Conservation (phyloP, 768 basidiomycete genomes). For the Kwoniella heveanensis region DNA sequence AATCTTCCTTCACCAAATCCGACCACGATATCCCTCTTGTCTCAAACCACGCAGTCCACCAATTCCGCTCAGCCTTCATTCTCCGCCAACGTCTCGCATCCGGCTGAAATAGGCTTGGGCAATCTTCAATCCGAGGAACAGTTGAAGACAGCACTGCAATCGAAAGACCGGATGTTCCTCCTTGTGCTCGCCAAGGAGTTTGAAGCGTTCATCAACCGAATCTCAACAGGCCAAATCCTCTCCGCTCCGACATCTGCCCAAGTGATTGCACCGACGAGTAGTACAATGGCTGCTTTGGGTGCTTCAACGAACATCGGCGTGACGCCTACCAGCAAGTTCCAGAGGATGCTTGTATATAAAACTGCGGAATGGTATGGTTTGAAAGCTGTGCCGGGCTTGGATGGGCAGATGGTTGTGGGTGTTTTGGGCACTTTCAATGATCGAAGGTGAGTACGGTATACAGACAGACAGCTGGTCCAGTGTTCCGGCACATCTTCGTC, state of each 20-base stretch:
- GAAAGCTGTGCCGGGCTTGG: slow-evolving; percentile 39
- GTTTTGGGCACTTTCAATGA: slow-evolving; percentile 30
- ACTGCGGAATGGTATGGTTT: slow-evolving; percentile 52
- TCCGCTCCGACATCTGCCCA: neutral
- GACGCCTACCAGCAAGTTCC: slow-evolving; percentile 40
- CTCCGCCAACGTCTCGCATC: slow-evolving; percentile 10
- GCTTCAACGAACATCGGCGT: slow-evolving; percentile 17
- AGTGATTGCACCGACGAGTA: slow-evolving; percentile 2
- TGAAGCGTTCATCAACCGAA: slow-evolving; percentile 35
- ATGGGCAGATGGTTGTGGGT: slow-evolving; percentile 37
- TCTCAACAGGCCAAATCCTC: neutral
- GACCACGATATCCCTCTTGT: slow-evolving; percentile 16
- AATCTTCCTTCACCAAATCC: slow-evolving; percentile 20
- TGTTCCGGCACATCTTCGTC: too few species aligned
- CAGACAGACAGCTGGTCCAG: too few species aligned
- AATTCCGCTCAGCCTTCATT: slow-evolving; percentile 11
- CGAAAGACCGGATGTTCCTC: slow-evolving; percentile 48
- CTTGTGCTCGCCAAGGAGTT: slow-evolving; percentile 42
- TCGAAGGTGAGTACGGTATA: slow-evolving; percentile 33
- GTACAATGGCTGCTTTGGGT: slow-evolving; percentile 19
- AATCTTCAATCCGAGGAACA: slow-evolving; percentile 37
- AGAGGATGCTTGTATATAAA: slow-evolving; percentile 52
- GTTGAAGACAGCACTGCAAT: slow-evolving; percentile 33
- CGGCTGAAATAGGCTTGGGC: slow-evolving; percentile 41
- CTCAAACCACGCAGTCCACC: slow-evolving; percentile 6